Conservation (phyloP, 331 rosid species). For the Cydonia oblonga region DNA sequence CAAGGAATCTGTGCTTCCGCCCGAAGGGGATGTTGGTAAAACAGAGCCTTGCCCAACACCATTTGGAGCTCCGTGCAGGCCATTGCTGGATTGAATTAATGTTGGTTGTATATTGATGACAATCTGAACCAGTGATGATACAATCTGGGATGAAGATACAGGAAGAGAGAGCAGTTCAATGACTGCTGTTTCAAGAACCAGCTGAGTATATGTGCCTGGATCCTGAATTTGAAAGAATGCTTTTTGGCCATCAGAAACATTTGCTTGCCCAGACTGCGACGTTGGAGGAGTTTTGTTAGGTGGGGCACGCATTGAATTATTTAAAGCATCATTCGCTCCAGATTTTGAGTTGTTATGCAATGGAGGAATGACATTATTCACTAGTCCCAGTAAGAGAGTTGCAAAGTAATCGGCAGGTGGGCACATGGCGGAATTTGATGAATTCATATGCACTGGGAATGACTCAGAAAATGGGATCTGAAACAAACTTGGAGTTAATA, state of each 20-base stretch:
- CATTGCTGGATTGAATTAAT: slow-evolving; percentile 72
- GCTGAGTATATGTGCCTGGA: slow-evolving; percentile 93
- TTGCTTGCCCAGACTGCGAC: slow-evolving; percentile 63
- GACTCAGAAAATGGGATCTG: slow-evolving; percentile 94
- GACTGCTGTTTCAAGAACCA: slow-evolving; percentile 94
- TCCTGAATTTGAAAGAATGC: slow-evolving; percentile 97
- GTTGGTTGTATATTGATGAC: slow-evolving; percentile 89
- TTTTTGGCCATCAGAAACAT: slow-evolving; percentile 66
- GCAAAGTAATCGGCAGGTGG: slow-evolving; percentile 93
- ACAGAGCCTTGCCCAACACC: slow-evolving; percentile 77
- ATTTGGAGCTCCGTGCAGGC: slow-evolving; percentile 66
- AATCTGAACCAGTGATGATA: slow-evolving; percentile 82
- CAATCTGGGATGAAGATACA: slow-evolving; percentile 72
- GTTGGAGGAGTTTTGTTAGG: slow-evolving; percentile 60
- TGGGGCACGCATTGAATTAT: slow-evolving; percentile 42
- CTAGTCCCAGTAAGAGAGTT: slow-evolving; percentile 80
- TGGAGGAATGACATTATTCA: slow-evolving; percentile 93
- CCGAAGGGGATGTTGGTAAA: slow-evolving; percentile 94
- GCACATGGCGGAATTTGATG: slow-evolving; percentile 31
- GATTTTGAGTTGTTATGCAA: slow-evolving; percentile 68
- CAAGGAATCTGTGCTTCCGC: slow-evolving; percentile 95
- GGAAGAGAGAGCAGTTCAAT: slow-evolving; percentile 93
- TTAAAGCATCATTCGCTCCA: slow-evolving; percentile 48
- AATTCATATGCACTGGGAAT: slow-evolving; percentile 66
- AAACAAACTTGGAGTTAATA: slow-evolving; percentile 22